Base-by-base conservation (phyloP, 495 filamentous ascomycete species). In the Aspergillus affinis region DNA sequence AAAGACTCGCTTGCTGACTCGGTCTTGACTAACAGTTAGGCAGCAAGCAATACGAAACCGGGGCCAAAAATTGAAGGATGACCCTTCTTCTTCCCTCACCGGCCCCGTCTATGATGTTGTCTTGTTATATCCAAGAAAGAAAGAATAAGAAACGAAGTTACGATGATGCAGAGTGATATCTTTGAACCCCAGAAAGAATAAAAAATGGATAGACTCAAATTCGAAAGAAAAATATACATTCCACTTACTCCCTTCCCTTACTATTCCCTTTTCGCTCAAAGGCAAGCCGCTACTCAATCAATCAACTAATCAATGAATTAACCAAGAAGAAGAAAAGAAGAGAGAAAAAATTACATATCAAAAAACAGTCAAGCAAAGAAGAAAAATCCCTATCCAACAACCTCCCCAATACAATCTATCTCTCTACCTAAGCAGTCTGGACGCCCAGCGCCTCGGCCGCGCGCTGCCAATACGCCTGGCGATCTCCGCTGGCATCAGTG, bases 391-490 rank as follows among this genome's bases (percentile, higher is more conserved):
- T 41, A n/a, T n/a, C n/a, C n/a, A n/a, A n/a, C n/a, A n/a, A n/a
- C n/a, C n/a, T n/a, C n/a, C n/a, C n/a, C n/a, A n/a, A n/a, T n/a
- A 21, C 8, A 45, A 23, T 30, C 30, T 36, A 26, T 4, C 58
- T 57, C 21, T 48, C 15, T 12, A 29, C 17, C 26, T 26, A 49
- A 54, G 19, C 23, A 51, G n/a, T 49, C 20, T 54, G 48, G 58
- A 66, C 68, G 23, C 71, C 77, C 58, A 81, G 61, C 21, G 69
- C 75, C 56, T 75, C 51, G 1, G 70, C 58, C 56, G 81, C 80
- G 55, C 69, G 58, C 54, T 60, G 61, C 87, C 88, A 92, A 64
- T 85, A 85, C 32, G 55, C 75, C 65, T 72, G 75, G 26, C 90
- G 69, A 0, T 78, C 80, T 19, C 72, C 58, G 13, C 77, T 81